Conservation (phyloP, 495 filamentous ascomycete species). For the Tuber umbilicatum region DNA sequence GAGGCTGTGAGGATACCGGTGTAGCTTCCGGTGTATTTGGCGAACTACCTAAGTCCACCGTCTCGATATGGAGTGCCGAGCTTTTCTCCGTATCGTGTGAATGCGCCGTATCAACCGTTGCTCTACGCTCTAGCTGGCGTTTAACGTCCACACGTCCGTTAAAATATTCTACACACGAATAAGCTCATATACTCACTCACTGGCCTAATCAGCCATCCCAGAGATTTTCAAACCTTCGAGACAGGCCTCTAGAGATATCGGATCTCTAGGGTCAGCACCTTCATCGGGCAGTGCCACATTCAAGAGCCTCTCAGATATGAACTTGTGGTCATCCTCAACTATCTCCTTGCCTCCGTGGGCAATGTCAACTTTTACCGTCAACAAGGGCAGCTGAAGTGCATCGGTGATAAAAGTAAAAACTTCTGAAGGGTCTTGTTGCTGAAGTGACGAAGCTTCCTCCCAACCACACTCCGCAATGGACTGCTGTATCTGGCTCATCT, state of each 20-base stretch:
- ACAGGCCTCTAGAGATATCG: conserved; percentile 77
- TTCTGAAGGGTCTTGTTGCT: conserved; percentile 91
- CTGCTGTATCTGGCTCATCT: conserved; percentile 79
- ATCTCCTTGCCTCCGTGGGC: conserved; percentile 84
- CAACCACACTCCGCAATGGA: conserved; percentile 83
- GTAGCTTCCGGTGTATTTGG: conserved; percentile 34
- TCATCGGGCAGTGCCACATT: conserved; percentile 73
- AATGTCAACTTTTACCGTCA: conserved; percentile 89
- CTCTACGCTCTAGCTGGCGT: conserved; percentile 62
- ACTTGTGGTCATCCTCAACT: conserved; percentile 80
- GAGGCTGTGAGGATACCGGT: conserved; percentile 43
- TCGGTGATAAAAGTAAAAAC: conserved; percentile 93
- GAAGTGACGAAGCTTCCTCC: conserved; percentile 66
- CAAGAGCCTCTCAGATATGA: conserved; percentile 83
- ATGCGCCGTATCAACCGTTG: conserved; percentile 51
- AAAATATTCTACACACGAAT: conserved; percentile 59
- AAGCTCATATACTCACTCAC: conserved; percentile 8
- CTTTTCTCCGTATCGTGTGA: conserved; percentile 53
- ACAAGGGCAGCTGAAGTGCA: conserved; percentile 74
- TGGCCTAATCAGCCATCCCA: background rate
- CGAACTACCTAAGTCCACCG: conserved; percentile 50
- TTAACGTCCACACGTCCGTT: conserved; percentile 89
- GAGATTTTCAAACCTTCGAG: conserved; percentile 52
- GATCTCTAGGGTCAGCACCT: conserved; percentile 53
- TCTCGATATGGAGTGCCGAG: conserved; percentile 53